Evolutionary conservation across 2,329 filamentous ascomycete genomes (phyloP).

Genomic region (Aspergillus ibericus): DNA sequence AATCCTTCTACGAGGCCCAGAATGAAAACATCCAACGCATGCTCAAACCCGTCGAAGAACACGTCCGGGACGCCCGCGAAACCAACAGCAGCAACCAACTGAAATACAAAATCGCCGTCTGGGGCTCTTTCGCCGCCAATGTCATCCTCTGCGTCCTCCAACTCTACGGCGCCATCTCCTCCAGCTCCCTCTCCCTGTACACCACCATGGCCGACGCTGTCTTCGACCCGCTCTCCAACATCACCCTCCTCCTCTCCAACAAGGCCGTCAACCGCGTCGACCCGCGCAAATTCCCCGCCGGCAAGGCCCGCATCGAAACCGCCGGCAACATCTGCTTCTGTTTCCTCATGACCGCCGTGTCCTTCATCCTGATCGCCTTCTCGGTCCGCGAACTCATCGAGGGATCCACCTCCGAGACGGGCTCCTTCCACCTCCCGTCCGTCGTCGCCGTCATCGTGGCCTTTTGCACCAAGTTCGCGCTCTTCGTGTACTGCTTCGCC

Average conservation of each 20-base stretch:
- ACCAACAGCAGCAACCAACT: constrained; percentile 79
- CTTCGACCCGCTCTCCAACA: constrained; percentile 87
- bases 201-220: constrained; percentile 96
- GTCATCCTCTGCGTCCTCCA: constrained; percentile 76
- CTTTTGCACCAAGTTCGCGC: constrained; percentile 75
- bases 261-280: constrained; percentile 88
- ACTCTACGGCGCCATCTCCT: constrained; percentile 82
- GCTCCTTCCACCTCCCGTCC: constrained; percentile 74
- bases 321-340: constrained; percentile 96
- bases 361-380: constrained; percentile 87
- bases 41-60: constrained; percentile 90
- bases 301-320: constrained; percentile 91
- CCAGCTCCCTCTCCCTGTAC: constrained; percentile 90
- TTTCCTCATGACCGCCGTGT: constrained; percentile 92
- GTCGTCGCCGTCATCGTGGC: constrained; percentile 82
- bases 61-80: constrained; percentile 76
- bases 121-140: constrained; percentile 74
- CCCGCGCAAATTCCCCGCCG: constrained; percentile 79
- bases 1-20: constrained; percentile 83
- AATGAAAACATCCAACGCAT: constrained; percentile 92
- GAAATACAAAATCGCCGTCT: constrained; percentile 60
- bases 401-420: constrained; percentile 51
- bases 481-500: constrained; percentile 92
- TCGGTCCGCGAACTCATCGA: constrained; percentile 68
- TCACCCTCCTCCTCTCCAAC: constrained; percentile 82